These are phyloP conservation scores for Cavenderia fasciculata DNA, from an alignment of 78 protist species.

Conservation along the genomic window DNA sequence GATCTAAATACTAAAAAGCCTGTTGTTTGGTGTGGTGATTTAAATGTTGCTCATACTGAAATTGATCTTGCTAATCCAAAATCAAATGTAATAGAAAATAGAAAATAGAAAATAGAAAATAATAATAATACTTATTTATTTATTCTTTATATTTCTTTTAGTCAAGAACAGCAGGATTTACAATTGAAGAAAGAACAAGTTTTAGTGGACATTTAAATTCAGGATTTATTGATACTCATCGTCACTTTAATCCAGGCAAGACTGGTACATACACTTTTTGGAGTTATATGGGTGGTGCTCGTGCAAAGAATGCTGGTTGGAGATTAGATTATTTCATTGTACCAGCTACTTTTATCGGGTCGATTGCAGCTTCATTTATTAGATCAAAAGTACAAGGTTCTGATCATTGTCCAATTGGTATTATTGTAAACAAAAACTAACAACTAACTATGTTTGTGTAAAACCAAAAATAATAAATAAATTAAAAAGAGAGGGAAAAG, in stretches of 20 bases:
- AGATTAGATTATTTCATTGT: conserved; percentile 83
- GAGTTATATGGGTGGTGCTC: conserved; percentile 39
- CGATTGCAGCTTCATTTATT: conserved; percentile 36
- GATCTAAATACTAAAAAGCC: conserved; percentile 69
- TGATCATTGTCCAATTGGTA: conserved; percentile 79
- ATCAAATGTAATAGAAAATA: conserved; percentile 21
- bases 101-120: neutral
- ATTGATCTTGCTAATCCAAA: conserved; percentile 83
- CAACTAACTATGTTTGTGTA: neutral
- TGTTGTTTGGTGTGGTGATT: conserved; percentile 86
- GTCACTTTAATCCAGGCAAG: conserved; percentile 80
- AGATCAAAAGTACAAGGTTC: conserved; percentile 55
- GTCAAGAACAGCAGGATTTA: conserved; percentile 80
- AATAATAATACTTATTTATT: conserved; percentile 4
- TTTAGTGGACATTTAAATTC: conserved; percentile 40
- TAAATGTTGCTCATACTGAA: conserved; percentile 81
- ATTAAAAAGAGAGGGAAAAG: too few relatives aligned
- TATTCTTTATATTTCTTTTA: neutral
- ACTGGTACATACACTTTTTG: conserved; percentile 70
- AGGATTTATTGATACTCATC: conserved; percentile 81
- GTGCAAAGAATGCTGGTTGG: conserved; percentile 81
- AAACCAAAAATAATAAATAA: too few relatives aligned
- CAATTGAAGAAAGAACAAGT: conserved; percentile 80
- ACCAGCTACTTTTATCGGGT: conserved; percentile 36
- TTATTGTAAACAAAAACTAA: conserved; percentile 3